These are phyloP conservation scores for Tinospora cordifolia DNA, from an alignment of 164 flowering plant genomes.

Conservation along the genomic window DNA sequence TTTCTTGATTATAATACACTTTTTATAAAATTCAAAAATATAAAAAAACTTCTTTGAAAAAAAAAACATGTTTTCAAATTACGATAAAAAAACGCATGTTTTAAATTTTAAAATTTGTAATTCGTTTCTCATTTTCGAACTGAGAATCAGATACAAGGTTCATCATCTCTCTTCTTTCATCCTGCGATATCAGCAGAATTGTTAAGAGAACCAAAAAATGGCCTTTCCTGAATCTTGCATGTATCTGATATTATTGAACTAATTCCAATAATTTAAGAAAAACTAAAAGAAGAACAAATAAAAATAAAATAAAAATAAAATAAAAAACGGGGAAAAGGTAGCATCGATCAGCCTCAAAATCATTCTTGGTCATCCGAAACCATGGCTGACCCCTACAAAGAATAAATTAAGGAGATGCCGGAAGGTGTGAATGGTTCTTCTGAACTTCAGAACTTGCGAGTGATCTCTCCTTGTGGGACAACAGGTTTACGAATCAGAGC, in stretches of 20 bases:
- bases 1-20: no score
- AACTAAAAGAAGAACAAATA: not conserved
- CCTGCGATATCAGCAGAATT: no score
- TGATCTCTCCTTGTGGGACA: not conserved
- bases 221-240: not conserved
- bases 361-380: not conserved
- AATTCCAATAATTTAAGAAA: not conserved
- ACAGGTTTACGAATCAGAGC: slow-evolving; percentile 13
- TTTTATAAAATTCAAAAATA: no score
- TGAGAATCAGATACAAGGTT: no score
- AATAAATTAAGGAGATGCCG: not conserved
- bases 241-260: not conserved
- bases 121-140: no score
- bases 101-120: no score
- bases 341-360: not conserved
- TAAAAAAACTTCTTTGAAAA: no score
- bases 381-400: not conserved
- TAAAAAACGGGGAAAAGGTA: no score
- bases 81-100: no score
- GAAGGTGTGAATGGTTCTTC: not conserved
- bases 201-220: not conserved
- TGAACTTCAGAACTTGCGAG: not conserved
- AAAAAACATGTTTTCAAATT: no score
- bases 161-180: not conserved
- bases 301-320: no score